These are phyloP conservation scores for Pachysandra terminalis DNA, from an alignment of 164 flowering plant genomes.

Conservation along the genomic window DNA sequence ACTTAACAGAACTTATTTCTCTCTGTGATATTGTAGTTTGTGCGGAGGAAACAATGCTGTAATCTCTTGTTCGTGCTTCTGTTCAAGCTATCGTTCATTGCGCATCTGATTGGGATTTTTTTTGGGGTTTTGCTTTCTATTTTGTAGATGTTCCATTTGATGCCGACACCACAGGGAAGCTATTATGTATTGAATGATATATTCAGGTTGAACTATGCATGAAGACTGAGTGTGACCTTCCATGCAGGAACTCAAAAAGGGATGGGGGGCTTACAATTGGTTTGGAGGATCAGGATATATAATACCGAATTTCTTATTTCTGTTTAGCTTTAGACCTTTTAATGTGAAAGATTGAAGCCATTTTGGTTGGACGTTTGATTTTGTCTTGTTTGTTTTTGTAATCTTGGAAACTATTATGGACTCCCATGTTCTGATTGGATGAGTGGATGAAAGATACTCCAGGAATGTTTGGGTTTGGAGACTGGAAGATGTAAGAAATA, in stretches of 20 bases:
- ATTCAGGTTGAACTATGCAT: constrained; percentile 76
- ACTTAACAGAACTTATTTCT: no score
- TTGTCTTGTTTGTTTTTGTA: constrained; percentile 12
- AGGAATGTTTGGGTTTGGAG: background rate
- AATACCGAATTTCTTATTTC: constrained; percentile 13
- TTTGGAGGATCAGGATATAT: background rate
- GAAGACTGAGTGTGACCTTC: constrained; percentile 14
- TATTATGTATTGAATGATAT: constrained; percentile 68
- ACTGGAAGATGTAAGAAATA: background rate
- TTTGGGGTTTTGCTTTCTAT: background rate
- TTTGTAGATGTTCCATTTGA: constrained; percentile 72
- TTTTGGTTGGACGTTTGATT: constrained; percentile 1
- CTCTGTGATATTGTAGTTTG: no score
- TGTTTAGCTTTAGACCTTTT: constrained; percentile 12
- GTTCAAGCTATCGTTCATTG: background rate
- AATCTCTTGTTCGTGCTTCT: background rate
- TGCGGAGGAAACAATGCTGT: no score
- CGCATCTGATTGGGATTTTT: background rate
- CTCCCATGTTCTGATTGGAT: background rate
- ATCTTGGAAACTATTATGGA: background rate
- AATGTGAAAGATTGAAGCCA: constrained; percentile 11
- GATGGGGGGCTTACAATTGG: background rate
- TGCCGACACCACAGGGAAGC: constrained; percentile 70
- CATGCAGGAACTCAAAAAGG: constrained; percentile 2
- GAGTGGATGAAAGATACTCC: background rate